Conservation (phyloP, 129 eudicot genomes). For the Solidago caesia region DNA sequence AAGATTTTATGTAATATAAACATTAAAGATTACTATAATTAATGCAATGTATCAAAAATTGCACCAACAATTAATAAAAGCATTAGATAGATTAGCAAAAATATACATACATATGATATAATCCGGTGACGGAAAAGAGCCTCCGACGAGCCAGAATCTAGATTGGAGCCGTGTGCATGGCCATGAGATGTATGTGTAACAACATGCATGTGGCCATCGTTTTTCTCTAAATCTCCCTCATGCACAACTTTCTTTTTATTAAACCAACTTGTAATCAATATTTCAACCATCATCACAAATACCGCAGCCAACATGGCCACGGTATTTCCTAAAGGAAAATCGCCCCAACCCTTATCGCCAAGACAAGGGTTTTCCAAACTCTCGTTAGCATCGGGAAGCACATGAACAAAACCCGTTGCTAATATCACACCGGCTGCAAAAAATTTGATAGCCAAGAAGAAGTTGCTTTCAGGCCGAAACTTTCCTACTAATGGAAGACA, state of each 20-base stretch:
- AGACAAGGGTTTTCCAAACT: slow-evolving; percentile 45
- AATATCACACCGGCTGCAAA: slow-evolving; percentile 57
- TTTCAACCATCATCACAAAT: slow-evolving; percentile 46
- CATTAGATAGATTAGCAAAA: background rate
- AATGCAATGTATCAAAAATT: background rate
- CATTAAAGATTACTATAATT: too few species aligned
- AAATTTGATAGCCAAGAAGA: slow-evolving; percentile 37
- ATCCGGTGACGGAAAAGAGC: slow-evolving; percentile 22
- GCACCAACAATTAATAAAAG: background rate
- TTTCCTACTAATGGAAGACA: slow-evolving; percentile 39
- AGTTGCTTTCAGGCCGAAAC: slow-evolving; percentile 32
- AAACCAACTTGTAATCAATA: slow-evolving; percentile 22
- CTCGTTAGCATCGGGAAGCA: slow-evolving; percentile 54
- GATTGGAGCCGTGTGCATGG: slow-evolving; percentile 29
- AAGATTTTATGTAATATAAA: too few species aligned
- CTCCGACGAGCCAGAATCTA: slow-evolving; percentile 7
- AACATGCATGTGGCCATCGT: slow-evolving; percentile 21
- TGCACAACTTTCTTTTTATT: slow-evolving; percentile 3
- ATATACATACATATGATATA: slow-evolving; percentile 35
- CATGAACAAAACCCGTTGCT: slow-evolving; percentile 60
- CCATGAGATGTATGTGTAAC: slow-evolving; percentile 34
- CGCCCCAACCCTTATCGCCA: slow-evolving; percentile 37
- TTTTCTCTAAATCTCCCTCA: slow-evolving; percentile 24
- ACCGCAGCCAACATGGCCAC: slow-evolving; percentile 47
- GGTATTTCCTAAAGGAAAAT: slow-evolving; percentile 42